Base-by-base conservation (phyloP, 495 filamentous ascomycete genomes). In the Daldinia caldariorum region DNA sequence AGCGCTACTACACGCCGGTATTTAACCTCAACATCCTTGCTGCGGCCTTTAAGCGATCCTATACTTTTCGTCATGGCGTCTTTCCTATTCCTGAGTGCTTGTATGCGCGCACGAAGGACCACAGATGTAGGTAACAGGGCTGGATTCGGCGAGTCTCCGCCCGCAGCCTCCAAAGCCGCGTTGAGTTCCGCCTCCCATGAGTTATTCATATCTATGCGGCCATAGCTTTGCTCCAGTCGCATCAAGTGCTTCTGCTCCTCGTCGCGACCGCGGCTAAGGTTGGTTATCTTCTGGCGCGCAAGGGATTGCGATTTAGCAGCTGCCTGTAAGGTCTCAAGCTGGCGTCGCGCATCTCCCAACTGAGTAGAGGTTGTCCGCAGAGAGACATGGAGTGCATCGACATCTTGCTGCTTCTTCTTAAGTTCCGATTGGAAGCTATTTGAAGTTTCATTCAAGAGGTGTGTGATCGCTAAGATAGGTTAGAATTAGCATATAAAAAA, bases 361-460 rank as follows among this genome's bases (percentile, higher is more conserved):
- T 88, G 87, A 38, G 90, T 85, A n/a, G 93, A 94, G 4, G 90
- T 87, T 34, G 93, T 89, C 38, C 92, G 89, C 49, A 99, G 88
- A 26, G 88, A 86, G 26, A 84, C 79, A 74, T 97, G 92, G 61
- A 93, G 88, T 32, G 87, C 80, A 70, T 94, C 92, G 63, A 97
- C 89, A 16, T 88, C 84, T 32, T 90, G 87, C 81, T 97, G 94
- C 71, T 97, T 97, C 45, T 88, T 84, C 38, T 87, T 89, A 34
- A 96, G 82, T 65, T 90, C 90, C n/a, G 85, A 82, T 20, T 90
- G 88, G 76, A 97, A 92, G 41, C 91, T 88, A 22, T 86, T 83
- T 41, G 92, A 87, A 26, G 92, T 90, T 54, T 90, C 87, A 8
- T 86, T 85, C 12, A 99, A 85, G 65, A 96, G 85, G 58, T 91